Percentiles rank a stretch among this genome's conserved stretches.
These are phyloP conservation scores for Hyphopichia khmerensis DNA, from an alignment of 1,139 yeast species.

Conservation along the genomic window DNA sequence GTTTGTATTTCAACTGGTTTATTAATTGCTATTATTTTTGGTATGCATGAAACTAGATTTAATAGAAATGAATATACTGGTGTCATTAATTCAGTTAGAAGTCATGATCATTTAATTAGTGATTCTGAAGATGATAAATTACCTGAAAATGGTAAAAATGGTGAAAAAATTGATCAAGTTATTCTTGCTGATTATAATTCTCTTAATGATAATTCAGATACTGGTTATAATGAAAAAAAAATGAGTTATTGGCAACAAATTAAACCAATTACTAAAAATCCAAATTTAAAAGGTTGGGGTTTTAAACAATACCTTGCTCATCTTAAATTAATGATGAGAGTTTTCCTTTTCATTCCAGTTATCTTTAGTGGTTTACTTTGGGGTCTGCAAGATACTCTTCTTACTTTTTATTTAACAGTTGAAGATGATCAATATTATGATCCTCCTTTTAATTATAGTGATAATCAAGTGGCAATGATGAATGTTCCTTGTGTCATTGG, in stretches of 20 bases:
- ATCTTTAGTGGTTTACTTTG: slow-evolving; percentile 34
- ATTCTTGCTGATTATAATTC: background rate
- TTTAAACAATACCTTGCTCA: slow-evolving; percentile 26
- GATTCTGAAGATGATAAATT: background rate
- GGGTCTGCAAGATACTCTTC: slow-evolving; percentile 40
- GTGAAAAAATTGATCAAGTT: background rate
- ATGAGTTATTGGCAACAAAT: slow-evolving; percentile 21
- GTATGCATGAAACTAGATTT: slow-evolving; percentile 25
- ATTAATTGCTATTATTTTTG: slow-evolving; percentile 18
- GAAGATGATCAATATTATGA: slow-evolving; percentile 33
- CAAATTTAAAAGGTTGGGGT: slow-evolving; percentile 21
- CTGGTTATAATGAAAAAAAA: slow-evolving; percentile 24
- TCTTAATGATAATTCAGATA: background rate
- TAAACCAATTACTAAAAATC: slow-evolving; percentile 22
- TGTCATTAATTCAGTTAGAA: slow-evolving; percentile 5
- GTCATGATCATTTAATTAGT: background rate
- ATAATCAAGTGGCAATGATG: slow-evolving; percentile 34
- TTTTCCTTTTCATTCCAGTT: slow-evolving; percentile 36
- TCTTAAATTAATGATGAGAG: slow-evolving; percentile 24
- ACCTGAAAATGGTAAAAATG: background rate
- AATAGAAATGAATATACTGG: slow-evolving; percentile 15
- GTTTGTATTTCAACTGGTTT: slow-evolving; percentile 20
- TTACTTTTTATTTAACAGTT: slow-evolving; percentile 39
- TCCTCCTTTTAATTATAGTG: slow-evolving; percentile 31
- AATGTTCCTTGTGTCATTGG: slow-evolving; percentile 40